Evolutionary conservation across 1,139 yeast species (phyloP), one percentile per base, ranked within the genome.

Genomic region (Nakaseomyces kungkrabaensis): DNA sequence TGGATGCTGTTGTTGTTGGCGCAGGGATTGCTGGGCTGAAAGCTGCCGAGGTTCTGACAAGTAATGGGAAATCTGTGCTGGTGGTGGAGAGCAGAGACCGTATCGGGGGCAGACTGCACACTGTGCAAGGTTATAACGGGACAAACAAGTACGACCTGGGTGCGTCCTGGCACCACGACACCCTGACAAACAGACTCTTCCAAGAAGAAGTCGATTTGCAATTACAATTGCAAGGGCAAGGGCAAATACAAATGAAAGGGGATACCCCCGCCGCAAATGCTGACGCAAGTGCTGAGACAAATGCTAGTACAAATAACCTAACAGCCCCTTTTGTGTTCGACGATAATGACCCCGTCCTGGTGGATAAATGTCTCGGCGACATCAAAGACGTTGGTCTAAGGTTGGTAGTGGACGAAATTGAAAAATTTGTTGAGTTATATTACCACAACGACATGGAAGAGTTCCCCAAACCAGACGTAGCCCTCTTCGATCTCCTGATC

Each of bases 121-220:
- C 81, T 0, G 68, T 66, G 1, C 52, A 60, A 32, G 72, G 72
- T 3, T 54, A 53, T 17, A 59, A 67, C 42, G 60, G 60, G 8
- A 11, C 44, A 6, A 61, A 53, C 4, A 63, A 60, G 5, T 82
- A 83, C 61, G 96, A 88, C 65, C 57, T 87, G 24, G 96, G 96
- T 0, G 96, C 95, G 0, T 78, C 90, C 4, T 88, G 96, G 96
- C 84, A 85, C 59, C 96, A 88, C 62, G 96, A 87, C 59, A 79
- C 88, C 0, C 68, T 87, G 47, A 73, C 76, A 43, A 88, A 88
- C 60, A 74, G 74, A 5, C 72, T 85, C 7, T 86, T 81, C 59
- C 78, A 79, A 56, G 84, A 80, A 57, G 77, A 75, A 52, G 71
- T 70, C 37, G 49, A 50, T 10, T 42, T 46, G 17, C 70, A 4